Conservation (phyloP, 177 flowering plant genomes). For the Tripterygium wilfordii region DNA sequence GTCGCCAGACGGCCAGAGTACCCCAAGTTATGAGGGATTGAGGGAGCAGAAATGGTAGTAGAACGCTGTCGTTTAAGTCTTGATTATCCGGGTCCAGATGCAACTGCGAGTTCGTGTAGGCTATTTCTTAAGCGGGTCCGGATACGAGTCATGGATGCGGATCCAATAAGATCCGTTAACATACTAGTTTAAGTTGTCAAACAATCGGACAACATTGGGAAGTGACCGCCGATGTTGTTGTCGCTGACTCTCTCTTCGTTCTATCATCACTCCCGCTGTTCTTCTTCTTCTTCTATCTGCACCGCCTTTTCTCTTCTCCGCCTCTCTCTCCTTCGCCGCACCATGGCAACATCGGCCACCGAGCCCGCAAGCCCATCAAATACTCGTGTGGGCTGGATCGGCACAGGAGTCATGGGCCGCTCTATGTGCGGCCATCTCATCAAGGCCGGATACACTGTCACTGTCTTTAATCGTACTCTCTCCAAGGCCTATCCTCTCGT, state of each 20-base stretch:
- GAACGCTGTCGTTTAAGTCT: too few species aligned
- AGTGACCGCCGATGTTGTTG: too few species aligned
- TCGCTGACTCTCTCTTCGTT: not conserved
- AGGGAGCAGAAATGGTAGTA: too few species aligned
- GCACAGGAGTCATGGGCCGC: constrained; percentile 94
- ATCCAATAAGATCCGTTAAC: too few species aligned
- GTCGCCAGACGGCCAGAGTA: too few species aligned
- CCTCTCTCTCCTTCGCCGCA: constrained; percentile 21
- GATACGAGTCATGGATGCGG: too few species aligned
- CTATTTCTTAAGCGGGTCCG: too few species aligned
- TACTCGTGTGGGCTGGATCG: constrained; percentile 91
- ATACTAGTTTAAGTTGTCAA: too few species aligned
- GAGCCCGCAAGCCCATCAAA: constrained; percentile 40
- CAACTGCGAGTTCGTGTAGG: too few species aligned
- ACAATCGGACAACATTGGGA: too few species aligned
- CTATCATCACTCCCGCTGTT: constrained; percentile 3
- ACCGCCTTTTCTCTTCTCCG: constrained; percentile 7
- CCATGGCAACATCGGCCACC: constrained; percentile 35
- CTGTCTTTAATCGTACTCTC: constrained; percentile 87
- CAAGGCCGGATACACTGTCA: constrained; percentile 78
- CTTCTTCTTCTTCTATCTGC: constrained; percentile 4
- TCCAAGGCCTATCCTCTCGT: constrained; percentile 80
- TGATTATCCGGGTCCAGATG: too few species aligned
- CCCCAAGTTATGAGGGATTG: too few species aligned
- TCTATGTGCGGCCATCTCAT: constrained; percentile 86